phyloP scores from a whole-genome alignment of 164 flowering plant species.

The Tinospora cordifolia region DNA sequence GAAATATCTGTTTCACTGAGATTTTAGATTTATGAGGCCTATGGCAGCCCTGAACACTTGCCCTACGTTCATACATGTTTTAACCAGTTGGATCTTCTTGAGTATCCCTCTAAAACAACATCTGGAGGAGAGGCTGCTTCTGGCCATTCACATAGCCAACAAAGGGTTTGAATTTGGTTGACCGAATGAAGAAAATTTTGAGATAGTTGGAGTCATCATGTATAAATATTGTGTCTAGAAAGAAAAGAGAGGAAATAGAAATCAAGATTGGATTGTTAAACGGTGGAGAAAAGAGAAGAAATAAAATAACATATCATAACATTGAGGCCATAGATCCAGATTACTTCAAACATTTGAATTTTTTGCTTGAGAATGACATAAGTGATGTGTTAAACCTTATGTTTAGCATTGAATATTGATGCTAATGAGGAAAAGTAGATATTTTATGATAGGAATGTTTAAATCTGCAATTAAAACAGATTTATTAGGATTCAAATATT shows the following conservation, averaged over 20 bases:
- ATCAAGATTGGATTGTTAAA: constrained; percentile 12
- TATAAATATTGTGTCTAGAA: constrained; percentile 20
- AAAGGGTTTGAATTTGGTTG: constrained; percentile 96
- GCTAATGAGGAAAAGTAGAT: constrained; percentile 97
- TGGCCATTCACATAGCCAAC: constrained; percentile 89
- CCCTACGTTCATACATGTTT: constrained; percentile 99
- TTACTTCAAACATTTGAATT: constrained; percentile 83
- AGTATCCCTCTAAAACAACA: constrained; percentile 90
- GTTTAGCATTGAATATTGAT: constrained; percentile 96
- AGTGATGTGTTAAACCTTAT: constrained; percentile 82
- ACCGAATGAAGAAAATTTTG: constrained; percentile 8
- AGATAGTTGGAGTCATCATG: constrained; percentile 11
- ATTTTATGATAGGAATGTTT: constrained; percentile 81
- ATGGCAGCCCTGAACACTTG: constrained; percentile 85
- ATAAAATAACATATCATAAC: constrained; percentile 95
- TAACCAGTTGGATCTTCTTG: constrained; percentile 91
- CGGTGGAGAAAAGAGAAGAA: background rate
- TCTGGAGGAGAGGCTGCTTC: constrained; percentile 74
- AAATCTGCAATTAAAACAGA: too few species aligned
- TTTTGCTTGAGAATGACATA: constrained; percentile 98
- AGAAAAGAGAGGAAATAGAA: background rate
- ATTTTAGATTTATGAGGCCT: constrained; percentile 96
- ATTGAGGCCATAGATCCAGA: constrained; percentile 99
- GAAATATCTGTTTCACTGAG: constrained; percentile 96
- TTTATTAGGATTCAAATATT: too few species aligned